Evolutionary conservation across 768 basidiomycete species (phyloP), one percentile per base, ranked within the genome.

Genomic region (Phylloporus sp.): DNA sequence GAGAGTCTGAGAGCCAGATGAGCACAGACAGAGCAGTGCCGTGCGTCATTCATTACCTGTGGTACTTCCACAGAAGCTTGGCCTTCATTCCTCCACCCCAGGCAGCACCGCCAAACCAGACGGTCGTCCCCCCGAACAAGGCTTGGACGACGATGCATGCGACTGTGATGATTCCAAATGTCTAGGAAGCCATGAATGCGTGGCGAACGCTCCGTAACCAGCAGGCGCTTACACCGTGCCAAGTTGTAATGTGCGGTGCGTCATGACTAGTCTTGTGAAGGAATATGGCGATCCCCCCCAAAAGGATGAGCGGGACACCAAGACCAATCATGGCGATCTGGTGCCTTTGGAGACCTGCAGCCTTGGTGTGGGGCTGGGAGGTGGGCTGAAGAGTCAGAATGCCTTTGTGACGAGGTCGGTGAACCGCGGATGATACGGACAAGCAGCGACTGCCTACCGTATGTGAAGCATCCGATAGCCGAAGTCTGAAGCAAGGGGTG

Each of bases 11-110:
- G 42, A 40, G 26, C 44, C 29, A 26, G 38, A 7, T 48, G 26
- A 41, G 42, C 14, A 35, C n/a, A 20, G 38, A 44, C 23, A n/a
- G 32, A 39, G 39, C 22, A 33, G 48, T n/a, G 34, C 18, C 17
- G 22, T n/a, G 21, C 23, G 24, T 37, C 4, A 20, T 64, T 33
- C 21, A 5, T 49, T 50, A 81, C 84, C 90, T 70, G 58, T 93
- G 90, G 54, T 88, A 91, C 61, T 90, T 92, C 84, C 89, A 92
- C 17, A 90, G 48, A 2, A 69, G 62, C 62, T 87, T 91, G 13
- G 88, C 86, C 60, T 78, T 82, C 35, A 71, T 63, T 13, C 78
- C 81, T 1, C 88, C 86, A 5, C 89, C 87, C 58, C 90, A 86
- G 1, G 72, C 70, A 14, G 71, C 72, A 10, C 89, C 89, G 7